Base-by-base conservation (phyloP, 2,329 filamentous ascomycete genomes). In the Colletotrichum sp. region DNA sequence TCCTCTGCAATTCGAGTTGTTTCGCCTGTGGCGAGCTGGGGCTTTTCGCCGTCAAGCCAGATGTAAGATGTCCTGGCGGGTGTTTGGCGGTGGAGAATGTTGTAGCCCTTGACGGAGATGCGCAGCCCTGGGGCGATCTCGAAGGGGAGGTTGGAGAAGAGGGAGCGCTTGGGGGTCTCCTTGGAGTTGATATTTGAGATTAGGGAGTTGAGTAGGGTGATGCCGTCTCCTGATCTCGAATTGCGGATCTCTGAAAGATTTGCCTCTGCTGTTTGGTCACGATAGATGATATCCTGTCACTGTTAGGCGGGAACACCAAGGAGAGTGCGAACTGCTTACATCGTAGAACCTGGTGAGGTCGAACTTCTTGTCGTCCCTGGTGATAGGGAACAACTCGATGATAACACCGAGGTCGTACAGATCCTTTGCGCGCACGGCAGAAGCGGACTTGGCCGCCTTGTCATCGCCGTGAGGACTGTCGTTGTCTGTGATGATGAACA, bases 401-500 rank as follows among this genome's bases (percentile, higher is more conserved):
- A 92, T 92, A 34, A 98, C 96, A 6, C 96, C 96, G 32, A 99
- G 88, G 82, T 99, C 97, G 82, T 98, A 99, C 27, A 99, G 85
- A 86, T 99, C 97, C 83, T 98, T 98, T 32, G 97, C 97, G 69
- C 96, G 92, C 7, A 97, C 95, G 8, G 95, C 93, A 6, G 97
- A 95, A 44, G 94, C 92, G 16, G 94, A 94, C 69, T 93, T 93
- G 34, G 93, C 88, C 9, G 90, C 88, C 84, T 96, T 97, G 82
- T 95, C 93, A 22, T 90, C 88, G 1, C 88, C 87, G 82, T 98
- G 95, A 6, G 97, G 97, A 78, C 96, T 90, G 83, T 99, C 97
- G 78, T 98, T 95, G 83, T 99, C 96, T 0, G 97, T 99, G 72
- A 99, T 95, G 78, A 99, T 92, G 85, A 99, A 99, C n/a, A 99